phyloP scores from a whole-genome alignment of 176 grass and related monocot species.

The Melocanna baccifera region DNA sequence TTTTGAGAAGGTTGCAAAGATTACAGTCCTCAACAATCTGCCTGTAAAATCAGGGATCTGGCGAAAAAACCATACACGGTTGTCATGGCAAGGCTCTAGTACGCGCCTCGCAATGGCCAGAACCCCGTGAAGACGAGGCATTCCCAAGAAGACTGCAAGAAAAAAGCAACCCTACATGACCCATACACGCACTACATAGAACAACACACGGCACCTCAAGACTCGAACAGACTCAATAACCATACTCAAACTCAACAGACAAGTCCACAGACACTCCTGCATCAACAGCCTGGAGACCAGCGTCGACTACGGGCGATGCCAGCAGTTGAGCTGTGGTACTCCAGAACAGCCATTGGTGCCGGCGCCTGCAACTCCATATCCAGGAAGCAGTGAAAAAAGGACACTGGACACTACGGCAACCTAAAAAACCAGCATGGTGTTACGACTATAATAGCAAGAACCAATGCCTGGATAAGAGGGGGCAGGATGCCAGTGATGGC shows the following conservation, averaged over 20 bases:
- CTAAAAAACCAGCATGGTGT: slow-evolving; percentile 56
- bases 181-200: slow-evolving; percentile 25
- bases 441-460: slow-evolving; percentile 49
- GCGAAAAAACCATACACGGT: slow-evolving; percentile 76
- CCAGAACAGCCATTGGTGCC: not conserved
- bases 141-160: slow-evolving; percentile 71
- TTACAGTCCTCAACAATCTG: slow-evolving; percentile 65
- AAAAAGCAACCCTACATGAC: slow-evolving; percentile 70
- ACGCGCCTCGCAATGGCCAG: slow-evolving; percentile 46
- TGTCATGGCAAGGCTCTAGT: slow-evolving; percentile 60
- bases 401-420: slow-evolving; percentile 38
- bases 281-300: not conserved
- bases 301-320: not conserved
- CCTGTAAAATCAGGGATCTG: slow-evolving; percentile 68
- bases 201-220: slow-evolving; percentile 26
- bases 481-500: slow-evolving; percentile 44
- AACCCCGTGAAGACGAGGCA: slow-evolving; percentile 64
- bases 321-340: slow-evolving; percentile 17
- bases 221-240: slow-evolving; percentile 37
- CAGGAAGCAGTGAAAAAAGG: slow-evolving; percentile 45
- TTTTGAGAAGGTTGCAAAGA: slow-evolving; percentile 52
- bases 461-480: slow-evolving; percentile 46
- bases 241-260: slow-evolving; percentile 30
- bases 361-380: slow-evolving; percentile 36
- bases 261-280: slow-evolving; percentile 27